phyloP scores from a whole-genome alignment of 2,329 filamentous ascomycete species.

The Arthroderma sp. region DNA sequence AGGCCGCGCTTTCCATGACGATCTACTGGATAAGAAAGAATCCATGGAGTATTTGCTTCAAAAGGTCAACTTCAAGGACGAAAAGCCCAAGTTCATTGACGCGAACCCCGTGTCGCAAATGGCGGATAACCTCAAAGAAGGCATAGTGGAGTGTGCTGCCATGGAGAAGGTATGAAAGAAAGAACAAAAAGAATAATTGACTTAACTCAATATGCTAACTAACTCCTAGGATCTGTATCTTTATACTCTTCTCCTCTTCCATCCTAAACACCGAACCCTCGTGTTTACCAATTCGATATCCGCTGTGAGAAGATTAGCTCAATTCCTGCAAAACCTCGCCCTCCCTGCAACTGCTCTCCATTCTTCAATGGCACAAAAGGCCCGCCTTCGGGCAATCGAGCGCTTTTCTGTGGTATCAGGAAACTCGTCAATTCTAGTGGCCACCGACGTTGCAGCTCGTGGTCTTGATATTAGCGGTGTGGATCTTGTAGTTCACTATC shows the following conservation, averaged over 20 bases:
- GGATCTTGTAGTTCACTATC: conserved; percentile 86
- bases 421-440: conserved; percentile 59
- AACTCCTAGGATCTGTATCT: conserved; percentile 67
- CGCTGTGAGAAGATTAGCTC: conserved; percentile 71
- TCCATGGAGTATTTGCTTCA: conserved; percentile 88
- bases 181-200: not conserved
- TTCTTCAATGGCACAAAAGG: conserved; percentile 92
- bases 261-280: conserved; percentile 66
- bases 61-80: conserved; percentile 74
- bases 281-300: conserved; percentile 96
- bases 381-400: conserved; percentile 82
- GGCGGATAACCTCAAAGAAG: conserved; percentile 74
- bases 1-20: conserved; percentile 41
- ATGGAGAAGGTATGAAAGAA: conserved; percentile 63
- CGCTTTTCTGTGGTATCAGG: conserved; percentile 56
- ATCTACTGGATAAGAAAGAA: conserved; percentile 58
- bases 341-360: conserved; percentile 68
- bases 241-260: conserved; percentile 72
- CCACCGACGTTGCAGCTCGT: conserved; percentile 85
- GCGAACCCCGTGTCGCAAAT: conserved; percentile 82
- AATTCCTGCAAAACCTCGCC: conserved; percentile 70
- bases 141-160: conserved; percentile 78
- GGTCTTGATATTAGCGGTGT: conserved; percentile 88
- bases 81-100: conserved; percentile 80
- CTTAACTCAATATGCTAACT: conserved; percentile 10